These are phyloP conservation scores for Tulasnella sp. DNA, from an alignment of 768 basidiomycete genomes.

Conservation along the genomic window DNA sequence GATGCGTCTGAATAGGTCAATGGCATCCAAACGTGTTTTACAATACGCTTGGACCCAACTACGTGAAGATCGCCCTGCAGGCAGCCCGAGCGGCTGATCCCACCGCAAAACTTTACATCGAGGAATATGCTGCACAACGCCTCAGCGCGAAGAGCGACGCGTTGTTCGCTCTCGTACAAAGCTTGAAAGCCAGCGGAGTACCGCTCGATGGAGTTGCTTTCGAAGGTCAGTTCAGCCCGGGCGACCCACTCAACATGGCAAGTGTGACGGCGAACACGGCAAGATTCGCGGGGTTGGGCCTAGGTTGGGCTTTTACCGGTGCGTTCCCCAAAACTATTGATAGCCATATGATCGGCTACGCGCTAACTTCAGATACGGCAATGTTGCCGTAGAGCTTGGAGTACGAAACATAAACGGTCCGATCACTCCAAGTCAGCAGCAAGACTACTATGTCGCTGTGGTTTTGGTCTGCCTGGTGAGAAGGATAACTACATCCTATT, in stretches of 20 bases:
- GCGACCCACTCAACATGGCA: background rate
- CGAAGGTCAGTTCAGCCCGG: background rate
- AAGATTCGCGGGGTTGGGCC: slow-evolving; percentile 54
- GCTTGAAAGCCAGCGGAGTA: slow-evolving; percentile 47
- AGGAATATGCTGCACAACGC: slow-evolving; percentile 15
- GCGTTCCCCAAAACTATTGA: background rate
- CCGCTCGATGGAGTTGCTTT: slow-evolving; percentile 59
- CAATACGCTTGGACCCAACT: slow-evolving; percentile 44
- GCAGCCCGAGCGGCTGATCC: slow-evolving; percentile 25
- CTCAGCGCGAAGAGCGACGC: slow-evolving; percentile 54
- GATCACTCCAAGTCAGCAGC: slow-evolving; percentile 52
- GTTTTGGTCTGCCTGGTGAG: slow-evolving; percentile 52
- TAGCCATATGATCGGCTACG: too few relatives aligned
- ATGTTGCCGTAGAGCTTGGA: slow-evolving; percentile 47
- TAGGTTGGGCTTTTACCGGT: slow-evolving; percentile 61
- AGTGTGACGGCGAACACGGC: slow-evolving; percentile 48
- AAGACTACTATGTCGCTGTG: slow-evolving; percentile 54
- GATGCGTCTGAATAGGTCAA: slow-evolving; percentile 42
- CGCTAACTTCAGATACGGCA: too few relatives aligned
- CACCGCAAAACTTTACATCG: slow-evolving; percentile 19
- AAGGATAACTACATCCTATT: background rate
- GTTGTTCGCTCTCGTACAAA: slow-evolving; percentile 51
- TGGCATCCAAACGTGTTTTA: slow-evolving; percentile 54
- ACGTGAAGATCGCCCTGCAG: slow-evolving; percentile 1
- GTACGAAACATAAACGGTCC: slow-evolving; percentile 51